Base-by-base conservation (phyloP, 2,329 filamentous ascomycete species). In the Lecanicillium sp. region DNA sequence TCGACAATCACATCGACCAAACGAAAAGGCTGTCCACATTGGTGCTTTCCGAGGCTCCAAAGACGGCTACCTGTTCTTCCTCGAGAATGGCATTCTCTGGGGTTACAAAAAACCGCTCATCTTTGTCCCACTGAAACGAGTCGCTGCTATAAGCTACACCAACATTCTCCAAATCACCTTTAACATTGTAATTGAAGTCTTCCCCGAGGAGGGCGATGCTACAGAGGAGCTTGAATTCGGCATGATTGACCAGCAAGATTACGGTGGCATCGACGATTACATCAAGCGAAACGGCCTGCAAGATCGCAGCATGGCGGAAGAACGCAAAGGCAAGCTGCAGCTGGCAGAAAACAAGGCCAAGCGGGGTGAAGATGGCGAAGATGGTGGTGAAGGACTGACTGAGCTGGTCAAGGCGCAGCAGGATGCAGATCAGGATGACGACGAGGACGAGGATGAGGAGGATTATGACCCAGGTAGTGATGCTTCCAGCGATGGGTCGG, bases 191-290 rank as follows among this genome's bases (percentile, higher is more conserved):
- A 67, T 83, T 1, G 78, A 83, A 51, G 65, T 80, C 5, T 74
- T 74, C 37, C 58, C 64, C 0, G 62, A 56, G 4, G 65, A 64
- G 9, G 65, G 60, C 13, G 68, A 70, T 29, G 57, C 54, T 11
- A 73, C 65, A 2, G 73, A 80, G 44, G 79, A 83, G 50, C 59
- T 81, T 16, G 79, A 83, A 52, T 83, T 83, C 45, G 67, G 67
- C 28, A 83, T 83, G 80, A 55, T 84, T 14, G 80, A 84, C 48
- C 79, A 84, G 56, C 75, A 78, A 46, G 78, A 84, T 51, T 83
- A 80, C 43, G 63, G 60, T 4, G 73, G 70, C 16, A 83, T 84
- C 44, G 76, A 81, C 48, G 69, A 73, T 45, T 84, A 80, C 49
- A 67, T 83, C 33, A 70, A 71, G 49, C 67, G 67, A 9, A 72